phyloP scores from a whole-genome alignment of 805 yeast species.

The Spathaspora gorwiae region DNA sequence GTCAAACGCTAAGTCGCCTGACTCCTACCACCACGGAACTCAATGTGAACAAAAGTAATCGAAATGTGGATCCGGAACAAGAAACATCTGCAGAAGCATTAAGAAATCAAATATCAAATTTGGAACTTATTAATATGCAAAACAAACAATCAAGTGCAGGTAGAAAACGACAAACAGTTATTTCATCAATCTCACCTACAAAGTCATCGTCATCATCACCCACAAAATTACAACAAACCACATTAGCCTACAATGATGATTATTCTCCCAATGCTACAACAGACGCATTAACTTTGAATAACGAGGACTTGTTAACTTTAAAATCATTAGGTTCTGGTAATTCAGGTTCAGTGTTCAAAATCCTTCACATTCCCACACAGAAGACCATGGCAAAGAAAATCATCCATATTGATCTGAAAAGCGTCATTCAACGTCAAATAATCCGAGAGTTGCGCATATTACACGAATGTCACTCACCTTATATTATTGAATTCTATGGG shows the following conservation, averaged over 20 bases:
- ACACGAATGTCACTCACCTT: constrained; percentile 83
- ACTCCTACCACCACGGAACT: background rate
- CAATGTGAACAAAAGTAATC: constrained; percentile 12
- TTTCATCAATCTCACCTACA: constrained; percentile 40
- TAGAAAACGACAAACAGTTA: constrained; percentile 38
- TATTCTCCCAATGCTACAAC: constrained; percentile 34
- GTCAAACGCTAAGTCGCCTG: constrained; percentile 3
- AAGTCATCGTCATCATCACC: constrained; percentile 23
- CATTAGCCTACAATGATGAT: constrained; percentile 5
- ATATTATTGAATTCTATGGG: constrained; percentile 86
- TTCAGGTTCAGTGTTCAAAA: constrained; percentile 88
- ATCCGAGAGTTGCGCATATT: constrained; percentile 83
- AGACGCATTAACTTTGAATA: constrained; percentile 23
- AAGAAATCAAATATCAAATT: constrained; percentile 22
- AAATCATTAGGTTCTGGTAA: constrained; percentile 88
- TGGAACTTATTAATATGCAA: constrained; percentile 14
- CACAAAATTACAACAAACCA: constrained; percentile 6
- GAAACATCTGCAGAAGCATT: constrained; percentile 17
- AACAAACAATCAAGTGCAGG: background rate
- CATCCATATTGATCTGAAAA: constrained; percentile 80
- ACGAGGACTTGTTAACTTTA: constrained; percentile 66
- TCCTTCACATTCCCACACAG: constrained; percentile 83
- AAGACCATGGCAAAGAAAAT: constrained; percentile 86
- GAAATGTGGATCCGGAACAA: constrained; percentile 22
- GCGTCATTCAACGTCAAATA: constrained; percentile 74